phyloP scores from a whole-genome alignment of 768 basidiomycete genomes.

The Gymnopilus junonius region DNA sequence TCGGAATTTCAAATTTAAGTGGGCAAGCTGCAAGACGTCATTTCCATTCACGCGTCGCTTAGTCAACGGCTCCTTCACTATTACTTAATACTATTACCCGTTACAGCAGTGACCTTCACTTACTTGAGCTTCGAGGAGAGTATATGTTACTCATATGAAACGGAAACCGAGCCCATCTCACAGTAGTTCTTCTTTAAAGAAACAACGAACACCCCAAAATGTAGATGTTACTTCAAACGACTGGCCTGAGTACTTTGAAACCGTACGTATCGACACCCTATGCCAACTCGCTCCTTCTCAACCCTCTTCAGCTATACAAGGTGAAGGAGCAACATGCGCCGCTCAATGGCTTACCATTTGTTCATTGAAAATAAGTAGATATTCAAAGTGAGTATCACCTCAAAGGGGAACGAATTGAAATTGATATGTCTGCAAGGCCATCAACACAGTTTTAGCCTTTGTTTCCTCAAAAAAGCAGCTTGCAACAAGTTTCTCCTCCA shows the following conservation, averaged over 20 bases:
- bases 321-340: slow-evolving; percentile 34
- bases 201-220: background rate
- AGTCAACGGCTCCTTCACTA: background rate
- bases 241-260: slow-evolving; percentile 72
- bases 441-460: slow-evolving; percentile 90
- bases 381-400: slow-evolving; percentile 20
- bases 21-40: background rate
- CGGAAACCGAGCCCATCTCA: background rate
- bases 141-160: background rate
- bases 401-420: background rate
- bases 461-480: slow-evolving; percentile 81
- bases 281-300: background rate
- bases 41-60: background rate
- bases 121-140: background rate
- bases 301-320: slow-evolving; percentile 57
- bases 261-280: slow-evolving; percentile 38
- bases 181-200: background rate
- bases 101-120: background rate
- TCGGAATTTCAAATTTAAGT: background rate
- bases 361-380: slow-evolving; percentile 12
- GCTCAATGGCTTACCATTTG: background rate
- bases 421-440: slow-evolving; percentile 53
- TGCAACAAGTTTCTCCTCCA: slow-evolving; percentile 76
- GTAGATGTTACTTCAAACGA: slow-evolving; percentile 24
- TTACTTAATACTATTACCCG: background rate